These are phyloP conservation scores for Jacaranda mimosifolia DNA, from an alignment of 257 asterid species.

Conservation along the genomic window DNA sequence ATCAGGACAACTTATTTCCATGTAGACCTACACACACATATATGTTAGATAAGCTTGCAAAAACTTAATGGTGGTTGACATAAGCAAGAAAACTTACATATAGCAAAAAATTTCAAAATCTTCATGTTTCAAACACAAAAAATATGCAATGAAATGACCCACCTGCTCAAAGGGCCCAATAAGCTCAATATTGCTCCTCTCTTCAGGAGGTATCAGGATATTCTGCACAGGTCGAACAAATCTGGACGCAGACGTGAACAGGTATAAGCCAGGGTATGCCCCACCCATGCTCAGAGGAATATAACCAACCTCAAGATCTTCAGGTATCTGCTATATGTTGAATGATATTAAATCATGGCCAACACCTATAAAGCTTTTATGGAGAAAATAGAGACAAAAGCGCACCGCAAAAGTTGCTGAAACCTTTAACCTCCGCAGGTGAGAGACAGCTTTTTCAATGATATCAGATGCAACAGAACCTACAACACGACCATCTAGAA, in stretches of 20 bases:
- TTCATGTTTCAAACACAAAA: conserved; percentile 33
- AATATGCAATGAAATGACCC: conserved; percentile 25
- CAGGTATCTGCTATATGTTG: conserved; percentile 70
- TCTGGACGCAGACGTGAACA: conserved; percentile 91
- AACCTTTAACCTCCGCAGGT: conserved; percentile 81
- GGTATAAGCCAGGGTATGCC: conserved; percentile 87
- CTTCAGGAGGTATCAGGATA: conserved; percentile 65
- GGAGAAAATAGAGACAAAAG: conserved; percentile 26
- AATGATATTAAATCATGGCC: conserved; percentile 28
- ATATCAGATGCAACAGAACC: conserved; percentile 73
- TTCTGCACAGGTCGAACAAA: conserved; percentile 92
- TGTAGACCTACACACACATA: conserved; percentile 66
- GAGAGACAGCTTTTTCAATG: conserved; percentile 71
- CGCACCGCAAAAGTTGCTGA: conserved; percentile 72
- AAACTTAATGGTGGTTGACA: conserved; percentile 21
- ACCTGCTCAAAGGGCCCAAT: conserved; percentile 97
- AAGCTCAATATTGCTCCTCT: conserved; percentile 75
- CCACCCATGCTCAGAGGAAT: conserved; percentile 94
- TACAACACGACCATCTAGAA: conserved; percentile 90
- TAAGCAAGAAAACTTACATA: conserved; percentile 16
- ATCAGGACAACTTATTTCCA: conserved; percentile 97
- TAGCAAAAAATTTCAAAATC: conserved; percentile 2
- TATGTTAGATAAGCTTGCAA: conserved; percentile 36
- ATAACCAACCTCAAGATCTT: conserved; percentile 97
- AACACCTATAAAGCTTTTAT: background rate